Evolutionary conservation across 306 rosid species (phyloP).

Genomic region (Quercus berberidifolia): DNA sequence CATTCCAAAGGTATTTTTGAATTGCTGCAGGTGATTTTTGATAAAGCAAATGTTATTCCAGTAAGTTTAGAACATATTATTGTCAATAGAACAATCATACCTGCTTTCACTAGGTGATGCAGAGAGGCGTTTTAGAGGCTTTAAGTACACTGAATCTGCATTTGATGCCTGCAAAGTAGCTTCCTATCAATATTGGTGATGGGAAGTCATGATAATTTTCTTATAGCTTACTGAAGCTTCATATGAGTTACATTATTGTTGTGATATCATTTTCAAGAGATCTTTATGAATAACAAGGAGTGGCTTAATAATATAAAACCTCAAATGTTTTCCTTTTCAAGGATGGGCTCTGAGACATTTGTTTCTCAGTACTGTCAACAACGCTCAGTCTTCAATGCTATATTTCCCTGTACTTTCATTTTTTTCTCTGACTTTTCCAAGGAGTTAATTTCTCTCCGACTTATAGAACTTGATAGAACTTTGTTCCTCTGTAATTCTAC

Average conservation of each 20-base stretch:
- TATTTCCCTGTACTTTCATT: constrained; percentile 30
- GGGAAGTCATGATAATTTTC: constrained; percentile 12
- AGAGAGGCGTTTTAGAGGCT: constrained; percentile 60
- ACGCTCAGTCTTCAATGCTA: constrained; percentile 33
- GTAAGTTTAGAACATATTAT: not conserved
- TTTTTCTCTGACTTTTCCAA: constrained; percentile 26
- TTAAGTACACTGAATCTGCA: constrained; percentile 49
- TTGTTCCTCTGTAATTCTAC: constrained; percentile 40
- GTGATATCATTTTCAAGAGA: constrained; percentile 11
- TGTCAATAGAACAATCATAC: constrained; percentile 32
- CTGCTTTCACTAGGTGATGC: constrained; percentile 54
- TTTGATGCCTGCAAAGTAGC: constrained; percentile 50
- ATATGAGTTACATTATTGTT: not conserved
- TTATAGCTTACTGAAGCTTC: constrained; percentile 17
- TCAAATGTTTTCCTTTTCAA: constrained; percentile 66
- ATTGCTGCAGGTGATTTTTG: constrained; percentile 49
- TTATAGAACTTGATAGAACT: constrained; percentile 30
- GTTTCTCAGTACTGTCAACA: constrained; percentile 38
- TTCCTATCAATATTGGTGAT: constrained; percentile 14
- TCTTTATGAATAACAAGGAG: not conserved
- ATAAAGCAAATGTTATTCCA: constrained; percentile 19
- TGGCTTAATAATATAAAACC: constrained; percentile 35
- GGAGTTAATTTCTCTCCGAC: constrained; percentile 35
- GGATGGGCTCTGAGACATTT: constrained; percentile 25
- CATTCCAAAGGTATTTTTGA: constrained; percentile 40